A percentile compares a stretch with the other conserved stretches of the same genome.
Evolutionary conservation across 2,329 filamentous ascomycete species (phyloP).

Genomic region (Hypoxylon sp.): DNA sequence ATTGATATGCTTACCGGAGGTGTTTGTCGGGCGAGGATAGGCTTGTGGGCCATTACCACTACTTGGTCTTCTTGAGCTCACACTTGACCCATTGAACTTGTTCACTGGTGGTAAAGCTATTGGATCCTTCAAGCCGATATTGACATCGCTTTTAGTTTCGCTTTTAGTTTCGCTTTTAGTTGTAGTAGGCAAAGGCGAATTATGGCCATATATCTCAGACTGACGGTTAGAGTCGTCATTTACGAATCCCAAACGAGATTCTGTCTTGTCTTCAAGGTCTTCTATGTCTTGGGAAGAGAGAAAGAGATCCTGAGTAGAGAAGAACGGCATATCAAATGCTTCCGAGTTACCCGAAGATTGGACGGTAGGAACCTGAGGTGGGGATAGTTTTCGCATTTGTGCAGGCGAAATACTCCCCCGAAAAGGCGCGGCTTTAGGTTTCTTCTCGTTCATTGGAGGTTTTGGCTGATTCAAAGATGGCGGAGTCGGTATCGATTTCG

Average conservation of each 20-base stretch:
- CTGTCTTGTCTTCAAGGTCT: constrained; percentile 50
- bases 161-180: neutral
- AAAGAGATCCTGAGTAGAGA: constrained; percentile 57
- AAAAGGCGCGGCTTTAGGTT: neutral
- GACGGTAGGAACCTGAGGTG: neutral
- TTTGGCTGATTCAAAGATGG: neutral
- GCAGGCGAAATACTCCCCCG: neutral
- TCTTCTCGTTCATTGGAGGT: neutral
- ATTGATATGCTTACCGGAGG: neutral
- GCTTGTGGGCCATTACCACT: neutral
- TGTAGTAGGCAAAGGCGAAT: neutral
- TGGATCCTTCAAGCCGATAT: neutral
- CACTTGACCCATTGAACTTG: neutral
- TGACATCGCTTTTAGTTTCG: no score
- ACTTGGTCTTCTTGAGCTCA: neutral
- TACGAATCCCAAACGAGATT: constrained; percentile 26
- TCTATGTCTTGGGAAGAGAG: constrained; percentile 58
- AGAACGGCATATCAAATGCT: constrained; percentile 45
- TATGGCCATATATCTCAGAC: neutral
- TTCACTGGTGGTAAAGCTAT: neutral
- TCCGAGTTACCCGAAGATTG: constrained; percentile 10
- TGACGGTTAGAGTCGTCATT: neutral
- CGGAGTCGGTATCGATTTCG: neutral
- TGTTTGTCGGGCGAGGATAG: neutral
- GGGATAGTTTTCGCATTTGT: constrained; percentile 6